Evolutionary conservation across 192 early-diverging fungal genomes (phyloP), one percentile per base, ranked within the genome.

Genomic region (Entophlyctis luteolus): DNA sequence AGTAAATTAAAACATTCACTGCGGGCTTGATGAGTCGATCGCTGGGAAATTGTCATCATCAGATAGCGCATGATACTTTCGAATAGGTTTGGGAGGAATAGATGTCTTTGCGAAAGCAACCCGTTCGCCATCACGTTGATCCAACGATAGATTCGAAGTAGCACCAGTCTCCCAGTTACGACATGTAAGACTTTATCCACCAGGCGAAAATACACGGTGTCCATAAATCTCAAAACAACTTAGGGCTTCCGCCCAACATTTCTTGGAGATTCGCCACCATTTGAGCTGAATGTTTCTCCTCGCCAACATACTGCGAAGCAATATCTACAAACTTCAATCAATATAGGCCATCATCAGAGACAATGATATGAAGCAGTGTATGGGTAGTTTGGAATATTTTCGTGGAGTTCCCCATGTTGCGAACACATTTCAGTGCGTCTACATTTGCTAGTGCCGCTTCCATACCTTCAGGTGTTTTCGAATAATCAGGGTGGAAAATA

Each of bases 1-100:
- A 65, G 67, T 69, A 55, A 69, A 69, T 31, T 69, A 65, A 56
- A 69, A 69, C 67, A 69, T 69, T 69, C 67, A 33, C 67, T 69
- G 67, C 2, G 67, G 16, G 59, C 67, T 69, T n/a, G 68, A 32
- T 27, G 67, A 56, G 59, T 69, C 67, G 22, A 69, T 56, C 38
- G 62, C 65, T 45, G 65, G 65, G 59, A 67, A 67, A 67, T n/a
- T 22, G 32, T 69, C 67, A 71, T 69, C 67, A 29, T 69, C 25
- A 23, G 67, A 65, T 71, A 65, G 67, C 32, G 67, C 67, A 35
- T 68, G 59, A 32, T 69, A 69, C 8, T 69, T 67, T 3, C 0
- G 57, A 23, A 36, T 14, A 56, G 59, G 67, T 28, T 68, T 56
- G 0, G 1, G 5, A 3, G 67, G 57, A 10, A 22, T 69, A 69